Base-by-base conservation (phyloP, 371 early-diverging fungal genomes). In the Dichotomocladium elegans region DNA sequence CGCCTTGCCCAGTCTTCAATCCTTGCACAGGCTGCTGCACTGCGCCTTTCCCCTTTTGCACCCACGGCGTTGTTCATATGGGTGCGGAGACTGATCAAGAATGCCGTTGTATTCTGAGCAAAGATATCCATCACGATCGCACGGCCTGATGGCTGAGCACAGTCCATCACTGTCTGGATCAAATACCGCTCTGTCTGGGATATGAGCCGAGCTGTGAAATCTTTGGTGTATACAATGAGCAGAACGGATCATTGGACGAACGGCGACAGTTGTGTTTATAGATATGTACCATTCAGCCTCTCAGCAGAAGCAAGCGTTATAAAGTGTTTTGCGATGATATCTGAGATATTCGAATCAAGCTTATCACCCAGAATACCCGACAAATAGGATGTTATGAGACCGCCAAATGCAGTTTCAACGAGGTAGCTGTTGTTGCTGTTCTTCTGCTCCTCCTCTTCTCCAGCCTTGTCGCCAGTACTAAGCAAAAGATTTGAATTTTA, bases 131-230 rank as follows among this genome's bases (percentile, higher is more conserved):
- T 56, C 24, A 58, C 58, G 8, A 65, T 31, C 3, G 41, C 15
- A 4, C 30, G 21, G 2, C 48, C 53, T 6, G 31, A 27, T 3
- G 42, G 42, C 9, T 59, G 28, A 29, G 25, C 35, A 24, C 70
- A 67, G 31, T 74, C 71, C 12, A 64, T 53, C 3, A 70, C 31
- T 2, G 66, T 65, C 41, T 68, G 68, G 0, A 63, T 41, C 5
- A 68, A 42, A 0, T 61, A 31, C 7, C 34, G 46, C 28, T 74
- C 66, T 11, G 68, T 40, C 11, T 65, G 41, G 5, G 60, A 44
- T 57, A 60, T 61, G 8, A 74, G 47, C 3, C 33, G 24, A 0
- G 37, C 17, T 43, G 45, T 41, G 21, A 26, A 42, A 24, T 41
- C 42, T 52, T 22, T n/a, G n/a, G n/a, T n/a, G n/a, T n/a, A n/a